Evolutionary conservation across 2,329 filamentous ascomycete genomes (phyloP), one percentile per base, ranked within the genome.

Genomic region (Purpureocillium lavendulum): DNA sequence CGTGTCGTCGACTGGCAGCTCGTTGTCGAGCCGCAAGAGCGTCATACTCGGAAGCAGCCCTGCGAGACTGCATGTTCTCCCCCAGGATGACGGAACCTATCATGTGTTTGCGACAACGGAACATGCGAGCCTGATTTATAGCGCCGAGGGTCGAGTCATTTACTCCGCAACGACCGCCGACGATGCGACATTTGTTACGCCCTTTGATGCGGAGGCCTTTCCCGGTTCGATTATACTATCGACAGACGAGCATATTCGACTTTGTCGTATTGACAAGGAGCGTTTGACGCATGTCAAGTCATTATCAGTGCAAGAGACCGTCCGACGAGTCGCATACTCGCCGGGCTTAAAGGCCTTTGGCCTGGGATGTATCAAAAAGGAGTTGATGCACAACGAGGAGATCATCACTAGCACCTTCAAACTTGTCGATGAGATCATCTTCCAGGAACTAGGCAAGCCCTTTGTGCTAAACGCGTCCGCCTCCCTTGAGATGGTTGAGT

Each of bases 81-180:
- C 88, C 0, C 75, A 82, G 37, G 69, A 69, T 1, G 67, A 81
- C 35, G 77, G 75, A 1, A 65, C 87, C 1, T 84, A 74, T 56
- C 94, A 85, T 50, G 81, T 98, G 1, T 94, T 98, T 57, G 87
- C 88, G 1, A 94, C 87, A 0, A 95, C 88, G 41, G 92, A 98
- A 53, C 87, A 96, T 55, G 86, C 92, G 0, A 96, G 87, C 46
- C 64, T 98, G 40, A 95, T 98, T 36, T 96, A 98, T 56, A 85
- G 84, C 8, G 80, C 82, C 0, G 88, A 96, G 55, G 87, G 85
- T 1, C 77, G 89, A 16, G 83, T 96, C 31, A 80, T 95, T 1
- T 98, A 94, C 63, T 95, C 89, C 4, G 89, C 92, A 2, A 87
- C 96, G 2, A 95, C 90, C 11, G 87, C 89, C 3, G 86, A 95